These are phyloP conservation scores for Luffa acutangula DNA, from an alignment of 306 rosid species.

Conservation along the genomic window DNA sequence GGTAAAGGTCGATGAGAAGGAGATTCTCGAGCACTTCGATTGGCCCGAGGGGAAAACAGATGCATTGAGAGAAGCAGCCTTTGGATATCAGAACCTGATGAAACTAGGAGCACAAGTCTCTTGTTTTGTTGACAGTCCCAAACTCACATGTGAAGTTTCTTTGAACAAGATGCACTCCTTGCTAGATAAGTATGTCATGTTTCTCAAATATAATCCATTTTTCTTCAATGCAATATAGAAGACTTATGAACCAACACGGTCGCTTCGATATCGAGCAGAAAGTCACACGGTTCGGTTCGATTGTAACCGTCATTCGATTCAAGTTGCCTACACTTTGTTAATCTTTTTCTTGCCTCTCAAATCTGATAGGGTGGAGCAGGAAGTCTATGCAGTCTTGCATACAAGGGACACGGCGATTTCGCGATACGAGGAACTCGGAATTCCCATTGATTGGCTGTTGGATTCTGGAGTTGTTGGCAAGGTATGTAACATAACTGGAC, in stretches of 20 bases:
- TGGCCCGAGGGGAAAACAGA: conserved; percentile 97
- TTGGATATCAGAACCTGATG: conserved; percentile 78
- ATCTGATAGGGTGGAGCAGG: conserved; percentile 64
- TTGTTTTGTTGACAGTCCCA: conserved; percentile 72
- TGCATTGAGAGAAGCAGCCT: conserved; percentile 92
- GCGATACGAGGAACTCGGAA: conserved; percentile 75
- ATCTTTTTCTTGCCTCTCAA: not conserved
- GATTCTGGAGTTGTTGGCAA: conserved; percentile 95
- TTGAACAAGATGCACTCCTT: conserved; percentile 84
- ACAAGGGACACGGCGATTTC: conserved; percentile 82
- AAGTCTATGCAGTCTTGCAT: conserved; percentile 63
- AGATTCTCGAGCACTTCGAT: conserved; percentile 89
- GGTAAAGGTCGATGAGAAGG: conserved; percentile 77
- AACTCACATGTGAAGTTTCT: conserved; percentile 69
- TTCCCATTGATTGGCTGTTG: conserved; percentile 72
- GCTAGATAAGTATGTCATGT: conserved; percentile 69
- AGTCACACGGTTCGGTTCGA: not conserved
- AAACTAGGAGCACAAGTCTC: conserved; percentile 67
- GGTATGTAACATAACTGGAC: conserved; percentile 30
- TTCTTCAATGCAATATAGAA: not conserved
- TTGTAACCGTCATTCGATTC: not conserved
- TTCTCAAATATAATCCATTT: not conserved
- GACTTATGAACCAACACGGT: not conserved
- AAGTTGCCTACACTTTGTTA: not conserved
- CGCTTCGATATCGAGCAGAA: not conserved